Conservation (phyloP, 2,329 filamentous ascomycete species). For the Microcera coccophila region DNA sequence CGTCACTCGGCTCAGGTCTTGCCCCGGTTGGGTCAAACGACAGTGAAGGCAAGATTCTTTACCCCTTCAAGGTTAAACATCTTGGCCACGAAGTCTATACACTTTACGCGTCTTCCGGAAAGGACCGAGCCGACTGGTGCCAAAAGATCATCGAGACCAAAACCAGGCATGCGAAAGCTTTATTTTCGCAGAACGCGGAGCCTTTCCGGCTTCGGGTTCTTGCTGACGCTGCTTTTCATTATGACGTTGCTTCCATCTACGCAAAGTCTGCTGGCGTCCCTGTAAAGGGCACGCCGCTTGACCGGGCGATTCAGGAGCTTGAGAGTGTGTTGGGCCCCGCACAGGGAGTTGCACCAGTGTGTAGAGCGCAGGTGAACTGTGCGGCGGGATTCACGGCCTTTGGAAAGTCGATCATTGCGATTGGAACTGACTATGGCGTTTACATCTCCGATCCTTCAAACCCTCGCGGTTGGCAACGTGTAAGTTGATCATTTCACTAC, state of each 20-base stretch:
- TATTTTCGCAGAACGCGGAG: conserved; percentile 90
- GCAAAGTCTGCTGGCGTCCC: conserved; percentile 64
- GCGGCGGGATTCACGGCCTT: conserved; percentile 83
- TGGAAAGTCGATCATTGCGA: conserved; percentile 82
- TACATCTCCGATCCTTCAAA: conserved; percentile 86
- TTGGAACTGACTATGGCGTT: conserved; percentile 93
- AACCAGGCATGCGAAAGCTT: conserved; percentile 81
- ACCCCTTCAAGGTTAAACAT: conserved; percentile 94
- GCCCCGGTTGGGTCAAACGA: conserved; percentile 53
- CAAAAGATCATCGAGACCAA: conserved; percentile 92
- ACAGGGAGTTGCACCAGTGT: conserved; percentile 71
- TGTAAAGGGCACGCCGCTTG: conserved; percentile 86
- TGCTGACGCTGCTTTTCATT: conserved; percentile 86
- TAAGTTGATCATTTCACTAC: conserved; percentile 47
- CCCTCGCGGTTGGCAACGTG: conserved; percentile 84
- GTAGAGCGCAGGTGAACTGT: conserved; percentile 84
- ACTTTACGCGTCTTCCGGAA: conserved; percentile 73
- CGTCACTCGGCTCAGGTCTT: conserved; percentile 54
- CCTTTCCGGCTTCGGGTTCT: conserved; percentile 90
- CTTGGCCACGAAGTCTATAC: conserved; percentile 91
- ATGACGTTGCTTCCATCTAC: conserved; percentile 59
- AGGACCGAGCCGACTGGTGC: conserved; percentile 83
- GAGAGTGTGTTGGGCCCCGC: conserved; percentile 71
- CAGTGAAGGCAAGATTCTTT: conserved; percentile 77
- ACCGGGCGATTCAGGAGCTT: conserved; percentile 84